Evolutionary conservation across 192 early-diverging fungal genomes (phyloP).

Genomic region (Coemansia sp.): DNA sequence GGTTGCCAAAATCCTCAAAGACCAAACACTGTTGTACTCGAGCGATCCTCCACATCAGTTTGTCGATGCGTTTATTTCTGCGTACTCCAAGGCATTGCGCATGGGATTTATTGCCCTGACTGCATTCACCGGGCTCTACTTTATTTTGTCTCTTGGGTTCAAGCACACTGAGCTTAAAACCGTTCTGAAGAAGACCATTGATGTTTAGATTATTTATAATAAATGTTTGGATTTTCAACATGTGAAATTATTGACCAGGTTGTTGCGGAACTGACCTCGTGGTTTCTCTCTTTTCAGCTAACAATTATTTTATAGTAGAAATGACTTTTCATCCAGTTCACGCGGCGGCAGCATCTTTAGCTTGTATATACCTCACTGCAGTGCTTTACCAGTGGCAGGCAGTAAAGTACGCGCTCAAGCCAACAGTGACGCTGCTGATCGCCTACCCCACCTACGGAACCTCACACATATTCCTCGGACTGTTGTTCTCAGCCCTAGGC

Average conservation of each 20-base stretch:
- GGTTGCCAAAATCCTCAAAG: constrained; percentile 13
- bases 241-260: background rate
- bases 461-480: constrained; percentile 19
- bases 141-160: constrained; percentile 27
- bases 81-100: constrained; percentile 24
- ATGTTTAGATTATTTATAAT: constrained; percentile 6
- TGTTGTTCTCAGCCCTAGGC: constrained; percentile 34
- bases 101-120: constrained; percentile 27
- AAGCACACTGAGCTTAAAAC: constrained; percentile 40
- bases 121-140: constrained; percentile 24
- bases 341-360: constrained; percentile 8
- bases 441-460: constrained; percentile 18
- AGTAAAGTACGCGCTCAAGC: constrained; percentile 40
- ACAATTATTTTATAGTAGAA: background rate
- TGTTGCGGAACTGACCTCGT: background rate
- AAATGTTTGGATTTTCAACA: background rate
- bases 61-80: constrained; percentile 5
- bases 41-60: constrained; percentile 3
- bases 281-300: constrained; percentile 4
- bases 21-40: constrained; percentile 19
- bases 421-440: constrained; percentile 37
- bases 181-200: constrained; percentile 35
- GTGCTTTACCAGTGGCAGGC: constrained; percentile 12
- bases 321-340: constrained; percentile 10
- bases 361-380: constrained; percentile 26